Evolutionary conservation across 1,284 basidiomycete species (phyloP), one percentile per base, ranked within the genome.

Genomic region (Marasmius tenuissimus): DNA sequence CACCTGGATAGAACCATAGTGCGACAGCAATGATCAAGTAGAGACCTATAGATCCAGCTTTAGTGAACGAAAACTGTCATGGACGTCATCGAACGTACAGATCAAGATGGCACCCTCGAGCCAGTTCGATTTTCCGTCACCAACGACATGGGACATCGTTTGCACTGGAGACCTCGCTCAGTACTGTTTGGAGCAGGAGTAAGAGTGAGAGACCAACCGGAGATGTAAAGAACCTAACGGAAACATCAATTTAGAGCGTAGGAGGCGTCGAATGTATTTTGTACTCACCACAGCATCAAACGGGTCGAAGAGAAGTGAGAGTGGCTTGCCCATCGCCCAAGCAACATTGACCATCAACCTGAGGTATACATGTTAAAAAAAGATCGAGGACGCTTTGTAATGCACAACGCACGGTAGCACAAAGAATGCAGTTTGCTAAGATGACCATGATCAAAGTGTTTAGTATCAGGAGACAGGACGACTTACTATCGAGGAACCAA

Each of bases 51-150:
- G 57, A 49, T 37, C 20, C 27, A 48, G 33, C 35, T 5, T 42
- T 16, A 40, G 4, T 35, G 27, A 18, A 12, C 34, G 49, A 50
- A 60, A 27, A 27, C 27, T 2, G 27, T 27, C 27, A 27, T 27
- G 27, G 27, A 4, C 27, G 4, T 27, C 27, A 2, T 27, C 4
- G 33, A 3, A 73, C 81, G 69, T 70, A 88, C 87, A 82, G 77
- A 92, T 88, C 16, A 92, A 76, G 67, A 92, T 86, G 69, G 87
- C 81, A 4, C 90, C 90, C 71, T 91, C 88, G 0, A 91, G 76
- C 86, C 91, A 95, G 72, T 94, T 94, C 4, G 91, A 93, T 72
- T 92, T 89, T 35, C 92, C 93, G 71, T 95, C 92, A 58, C 86
- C 83, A 6, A 94, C 88, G 50, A 91, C 88, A 65, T 93, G 89